These are phyloP conservation scores for Camellia lanceoleosa DNA, from an alignment of 148 eudicot genomes.

Conservation along the genomic window DNA sequence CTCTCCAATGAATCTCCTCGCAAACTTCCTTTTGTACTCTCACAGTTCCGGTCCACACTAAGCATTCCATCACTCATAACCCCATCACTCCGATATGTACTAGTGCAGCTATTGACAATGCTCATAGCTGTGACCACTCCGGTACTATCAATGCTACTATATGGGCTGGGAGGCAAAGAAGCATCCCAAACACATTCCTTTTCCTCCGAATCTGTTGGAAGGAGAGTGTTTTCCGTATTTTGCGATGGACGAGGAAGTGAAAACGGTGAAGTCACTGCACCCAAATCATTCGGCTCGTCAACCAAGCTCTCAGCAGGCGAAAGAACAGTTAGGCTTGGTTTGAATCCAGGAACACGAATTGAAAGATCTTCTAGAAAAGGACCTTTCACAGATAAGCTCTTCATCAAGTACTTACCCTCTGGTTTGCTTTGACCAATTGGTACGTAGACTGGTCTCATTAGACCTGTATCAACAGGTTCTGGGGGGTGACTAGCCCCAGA, in stretches of 20 bases:
- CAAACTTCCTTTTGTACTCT: conserved; percentile 51
- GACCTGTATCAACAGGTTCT: conserved; percentile 64
- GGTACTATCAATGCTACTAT: conserved; percentile 64
- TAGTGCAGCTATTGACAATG: conserved; percentile 65
- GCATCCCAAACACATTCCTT: conserved; percentile 86
- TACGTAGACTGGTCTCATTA: conserved; percentile 61
- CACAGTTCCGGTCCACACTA: conserved; percentile 56
- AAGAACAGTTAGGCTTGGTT: conserved; percentile 36
- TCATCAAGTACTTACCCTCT: conserved; percentile 46
- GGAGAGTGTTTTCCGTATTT: conserved; percentile 34
- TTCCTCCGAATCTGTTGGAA: conserved; percentile 51
- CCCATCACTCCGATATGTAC: conserved; percentile 64
- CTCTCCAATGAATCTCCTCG: conserved; percentile 76
- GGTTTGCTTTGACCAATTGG: conserved; percentile 59
- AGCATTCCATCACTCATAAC: conserved; percentile 67
- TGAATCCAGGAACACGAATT: conserved; percentile 44
- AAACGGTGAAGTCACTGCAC: conserved; percentile 39
- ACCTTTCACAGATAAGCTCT: conserved; percentile 60
- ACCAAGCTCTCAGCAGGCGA: conserved; percentile 47
- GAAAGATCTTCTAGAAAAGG: conserved; percentile 66
- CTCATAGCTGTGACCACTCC: conserved; percentile 74
- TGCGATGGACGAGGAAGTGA: conserved; percentile 46
- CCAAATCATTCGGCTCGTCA: conserved; percentile 44
- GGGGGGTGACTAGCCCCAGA: conserved; percentile 80
- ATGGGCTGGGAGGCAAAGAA: conserved; percentile 82